Base-by-base conservation (phyloP, 129 eudicot species). In the Silybum marianum region DNA sequence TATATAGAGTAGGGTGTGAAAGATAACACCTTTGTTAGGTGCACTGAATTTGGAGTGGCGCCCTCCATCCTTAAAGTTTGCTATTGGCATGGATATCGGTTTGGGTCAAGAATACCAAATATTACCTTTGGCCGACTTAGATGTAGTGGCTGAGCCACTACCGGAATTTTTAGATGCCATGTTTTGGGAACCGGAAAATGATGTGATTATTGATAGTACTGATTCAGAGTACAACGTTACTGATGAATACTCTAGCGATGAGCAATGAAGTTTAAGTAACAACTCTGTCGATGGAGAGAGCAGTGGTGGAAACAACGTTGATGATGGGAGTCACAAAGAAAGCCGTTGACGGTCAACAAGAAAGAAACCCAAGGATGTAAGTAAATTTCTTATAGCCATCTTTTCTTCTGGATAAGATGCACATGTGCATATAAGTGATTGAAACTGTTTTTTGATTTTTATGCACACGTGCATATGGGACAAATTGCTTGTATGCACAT, bases 21-120 rank as follows among this genome's bases (percentile, higher is more conserved):
- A n/a, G n/a, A n/a, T n/a, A n/a, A n/a, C n/a, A n/a, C n/a, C n/a
- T n/a, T n/a, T n/a, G 63, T 91, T 96, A 26, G 99, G 98, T 84
- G 95, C 93, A 32, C 80, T 96, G 36, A 90, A 90, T 26, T 70
- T 90, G 32, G 99, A 96, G 88, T 96, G 98, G 98, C 93, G 89
- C 21, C 99, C 99, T 3, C 89, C 98, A 21, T 80, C 97, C 40
- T 79, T 86, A 32, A 86, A 90, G 25, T 87, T 93, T 84, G 91
- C 93, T 62, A 58, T 88, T 38, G 99, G 99, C 65, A 88, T 97
- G 16, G 97, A 96, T 85, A 88, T 88, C 68, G 93, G 97, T 58
- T 85, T 90, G 62, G 96, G 97, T 79, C 96, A 89, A 86, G 98
- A 92, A 34, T 90, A 81, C 83, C 98, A 88, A 28, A 82, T 95